A percentile compares a stretch with the other conserved stretches of the same genome.
phyloP scores from a whole-genome alignment of 2,329 filamentous ascomycete genomes.

The Macroventuria anomochaeta region DNA sequence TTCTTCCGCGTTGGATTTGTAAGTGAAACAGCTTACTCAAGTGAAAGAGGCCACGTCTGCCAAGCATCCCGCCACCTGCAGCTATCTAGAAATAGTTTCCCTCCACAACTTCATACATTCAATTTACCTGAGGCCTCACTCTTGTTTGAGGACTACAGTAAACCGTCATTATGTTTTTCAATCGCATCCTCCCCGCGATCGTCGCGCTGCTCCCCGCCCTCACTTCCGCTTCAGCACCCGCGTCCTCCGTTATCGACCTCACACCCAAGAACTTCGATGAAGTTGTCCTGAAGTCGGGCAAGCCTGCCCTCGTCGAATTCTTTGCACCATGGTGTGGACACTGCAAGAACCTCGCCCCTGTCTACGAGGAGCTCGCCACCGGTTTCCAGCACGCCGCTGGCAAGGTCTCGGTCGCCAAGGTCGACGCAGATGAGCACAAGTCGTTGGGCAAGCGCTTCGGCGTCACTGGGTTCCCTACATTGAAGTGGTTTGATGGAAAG shows the following conservation, averaged over 20 bases:
- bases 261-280: constrained; percentile 90
- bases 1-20: constrained; percentile 31
- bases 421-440: constrained; percentile 91
- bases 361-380: constrained; percentile 88
- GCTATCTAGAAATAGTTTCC: constrained; percentile 23
- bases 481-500: constrained; percentile 98
- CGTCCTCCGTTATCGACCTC: constrained; percentile 88
- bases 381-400: constrained; percentile 75
- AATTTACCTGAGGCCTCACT: constrained; percentile 27
- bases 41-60: constrained; percentile 41
- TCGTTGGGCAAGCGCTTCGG: constrained; percentile 83
- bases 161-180: constrained; percentile 41
- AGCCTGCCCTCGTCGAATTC: constrained; percentile 96
- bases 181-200: constrained; percentile 39
- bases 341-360: constrained; percentile 95
- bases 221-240: constrained; percentile 70
- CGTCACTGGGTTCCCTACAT: constrained; percentile 91
- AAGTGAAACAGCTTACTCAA: constrained; percentile 30
- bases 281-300: constrained; percentile 86
- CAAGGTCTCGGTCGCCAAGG: constrained; percentile 88
- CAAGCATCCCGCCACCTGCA: constrained; percentile 32
- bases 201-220: constrained; percentile 43
- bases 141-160: constrained; percentile 26
- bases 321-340: constrained; percentile 99
- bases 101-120: constrained; percentile 22